A percentile compares a stretch with the other conserved stretches of the same genome.
Conservation (phyloP, 1,139 yeast genomes). For the Blastobotrys indianensis region DNA sequence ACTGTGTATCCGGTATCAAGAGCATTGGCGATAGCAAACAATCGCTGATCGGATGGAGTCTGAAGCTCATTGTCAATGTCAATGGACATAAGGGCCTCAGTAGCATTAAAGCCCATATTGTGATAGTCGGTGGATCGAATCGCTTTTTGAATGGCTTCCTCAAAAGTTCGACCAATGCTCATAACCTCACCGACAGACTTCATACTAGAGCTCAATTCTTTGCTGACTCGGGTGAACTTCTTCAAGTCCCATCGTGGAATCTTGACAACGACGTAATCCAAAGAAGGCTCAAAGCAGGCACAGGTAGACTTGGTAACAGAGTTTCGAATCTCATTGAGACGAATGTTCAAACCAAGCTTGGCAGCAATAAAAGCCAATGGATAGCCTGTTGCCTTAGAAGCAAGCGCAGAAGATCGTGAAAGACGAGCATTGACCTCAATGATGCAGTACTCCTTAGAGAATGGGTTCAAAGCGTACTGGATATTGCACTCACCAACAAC, state of each 20-base stretch:
- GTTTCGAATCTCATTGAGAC: slow-evolving; percentile 87
- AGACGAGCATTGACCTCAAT: slow-evolving; percentile 98
- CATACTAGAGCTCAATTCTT: slow-evolving; percentile 88
- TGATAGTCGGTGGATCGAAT: slow-evolving; percentile 94
- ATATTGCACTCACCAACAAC: slow-evolving; percentile 99
- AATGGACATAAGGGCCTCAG: slow-evolving; percentile 80
- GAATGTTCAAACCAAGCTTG: slow-evolving; percentile 88
- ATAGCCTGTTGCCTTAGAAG: slow-evolving; percentile 98
- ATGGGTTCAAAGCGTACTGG: slow-evolving; percentile 94
- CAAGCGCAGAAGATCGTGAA: slow-evolving; percentile 96
- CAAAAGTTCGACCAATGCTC: slow-evolving; percentile 97
- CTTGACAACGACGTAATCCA: slow-evolving; percentile 95
- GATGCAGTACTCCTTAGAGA: slow-evolving; percentile 90
- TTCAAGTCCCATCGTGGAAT: slow-evolving; percentile 99
- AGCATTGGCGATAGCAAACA: slow-evolving; percentile 96
- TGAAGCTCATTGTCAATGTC: slow-evolving; percentile 87
- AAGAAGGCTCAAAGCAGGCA: slow-evolving; percentile 96
- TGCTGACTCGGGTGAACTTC: slow-evolving; percentile 90
- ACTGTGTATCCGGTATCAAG: slow-evolving; percentile 79
- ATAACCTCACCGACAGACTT: slow-evolving; percentile 98
- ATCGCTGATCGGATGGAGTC: slow-evolving; percentile 94
- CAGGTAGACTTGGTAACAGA: slow-evolving; percentile 92
- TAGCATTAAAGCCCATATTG: slow-evolving; percentile 87
- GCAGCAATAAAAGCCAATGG: slow-evolving; percentile 99
- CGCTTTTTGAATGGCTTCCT: slow-evolving; percentile 97